Percentiles rank a stretch among this genome's conserved stretches.
Conservation (phyloP, 2,329 filamentous ascomycete genomes). For the Fusarium setosum region DNA sequence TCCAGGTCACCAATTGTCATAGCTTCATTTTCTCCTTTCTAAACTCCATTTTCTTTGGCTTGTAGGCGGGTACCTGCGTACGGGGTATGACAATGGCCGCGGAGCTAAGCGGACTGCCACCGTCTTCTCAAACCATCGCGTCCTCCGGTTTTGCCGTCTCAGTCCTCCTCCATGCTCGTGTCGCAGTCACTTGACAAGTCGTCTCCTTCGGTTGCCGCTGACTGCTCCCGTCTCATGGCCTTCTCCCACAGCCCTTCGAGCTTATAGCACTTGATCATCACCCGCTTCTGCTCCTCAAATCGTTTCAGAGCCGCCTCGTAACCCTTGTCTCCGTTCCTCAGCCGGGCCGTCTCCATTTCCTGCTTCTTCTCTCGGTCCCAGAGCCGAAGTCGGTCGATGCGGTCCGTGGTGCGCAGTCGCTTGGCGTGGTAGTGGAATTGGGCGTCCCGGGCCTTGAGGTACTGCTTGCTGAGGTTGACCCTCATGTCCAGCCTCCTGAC, state of each 20-base stretch:
- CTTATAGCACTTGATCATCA: conserved; percentile 31
- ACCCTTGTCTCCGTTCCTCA: conserved; percentile 21
- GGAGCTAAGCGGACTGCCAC: background rate
- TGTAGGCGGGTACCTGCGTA: conserved; percentile 20
- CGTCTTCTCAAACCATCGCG: background rate
- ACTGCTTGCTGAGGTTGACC: conserved; percentile 24
- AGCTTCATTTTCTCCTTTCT: background rate
- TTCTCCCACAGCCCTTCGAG: conserved; percentile 29
- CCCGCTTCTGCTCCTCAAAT: conserved; percentile 29
- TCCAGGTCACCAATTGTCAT: background rate
- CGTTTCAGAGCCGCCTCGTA: conserved; percentile 13
- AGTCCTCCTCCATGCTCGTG: conserved; percentile 20
- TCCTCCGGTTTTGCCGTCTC: background rate
- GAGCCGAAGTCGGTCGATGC: conserved; percentile 29
- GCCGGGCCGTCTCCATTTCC: conserved; percentile 17
- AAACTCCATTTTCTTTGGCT: background rate
- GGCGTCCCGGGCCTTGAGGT: conserved; percentile 26
- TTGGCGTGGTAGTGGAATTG: conserved; percentile 34
- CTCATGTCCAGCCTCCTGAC: conserved; percentile 16
- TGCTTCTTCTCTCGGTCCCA: conserved; percentile 32
- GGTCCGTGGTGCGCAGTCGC: conserved; percentile 28
- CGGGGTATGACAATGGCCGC: conserved; percentile 14
- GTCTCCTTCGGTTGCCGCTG: background rate
- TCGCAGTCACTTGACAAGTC: conserved; percentile 32
- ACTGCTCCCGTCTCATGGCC: conserved; percentile 17